Conservation (phyloP, 441 rosid genomes). For the Erysimum cheiri region DNA sequence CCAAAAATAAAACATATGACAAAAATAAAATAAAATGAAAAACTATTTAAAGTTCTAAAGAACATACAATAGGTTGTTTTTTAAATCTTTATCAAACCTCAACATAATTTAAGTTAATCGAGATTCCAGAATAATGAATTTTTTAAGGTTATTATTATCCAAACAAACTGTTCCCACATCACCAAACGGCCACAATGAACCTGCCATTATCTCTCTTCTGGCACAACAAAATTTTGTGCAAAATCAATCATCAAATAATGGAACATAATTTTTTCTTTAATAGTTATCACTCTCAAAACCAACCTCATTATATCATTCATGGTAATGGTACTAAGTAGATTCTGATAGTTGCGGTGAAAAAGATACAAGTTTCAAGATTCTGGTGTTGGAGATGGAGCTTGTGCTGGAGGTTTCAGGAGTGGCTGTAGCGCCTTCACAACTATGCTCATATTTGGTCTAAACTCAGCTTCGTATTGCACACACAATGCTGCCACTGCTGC, state of each 20-base stretch:
- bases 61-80: too few species aligned
- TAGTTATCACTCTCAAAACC: slow-evolving; percentile 30
- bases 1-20: too few species aligned
- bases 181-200: slow-evolving; percentile 30
- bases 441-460: slow-evolving; percentile 83
- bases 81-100: too few species aligned
- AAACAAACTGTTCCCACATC: background rate
- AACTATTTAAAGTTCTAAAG: too few species aligned
- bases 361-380: slow-evolving; percentile 38
- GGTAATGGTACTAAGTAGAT: slow-evolving; percentile 21
- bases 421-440: slow-evolving; percentile 85
- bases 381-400: slow-evolving; percentile 32
- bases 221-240: slow-evolving; percentile 43
- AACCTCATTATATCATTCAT: slow-evolving; percentile 16
- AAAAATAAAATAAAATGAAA: too few species aligned
- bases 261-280: slow-evolving; percentile 19
- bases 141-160: too few species aligned
- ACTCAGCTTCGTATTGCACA: slow-evolving; percentile 82
- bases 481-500: slow-evolving; percentile 87
- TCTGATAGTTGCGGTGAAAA: slow-evolving; percentile 18
- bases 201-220: slow-evolving; percentile 33
- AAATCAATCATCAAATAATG: slow-evolving; percentile 37
- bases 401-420: slow-evolving; percentile 59
- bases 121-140: too few species aligned
- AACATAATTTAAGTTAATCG: too few species aligned